These are phyloP conservation scores for Didymella segeticola DNA, from an alignment of 2,329 filamentous ascomycete genomes.

Conservation along the genomic window DNA sequence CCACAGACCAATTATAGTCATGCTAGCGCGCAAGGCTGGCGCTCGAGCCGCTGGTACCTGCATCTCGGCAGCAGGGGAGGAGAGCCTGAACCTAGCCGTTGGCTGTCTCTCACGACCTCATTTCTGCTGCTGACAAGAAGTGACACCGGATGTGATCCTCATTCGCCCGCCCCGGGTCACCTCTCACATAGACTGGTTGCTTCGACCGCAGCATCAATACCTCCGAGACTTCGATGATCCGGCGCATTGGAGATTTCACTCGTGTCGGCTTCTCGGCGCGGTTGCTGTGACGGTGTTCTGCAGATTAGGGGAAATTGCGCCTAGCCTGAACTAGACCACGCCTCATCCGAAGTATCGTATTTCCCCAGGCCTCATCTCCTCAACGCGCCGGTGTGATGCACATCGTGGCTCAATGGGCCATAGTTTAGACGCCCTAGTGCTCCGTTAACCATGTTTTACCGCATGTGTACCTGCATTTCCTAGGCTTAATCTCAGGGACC, in stretches of 20 bases:
- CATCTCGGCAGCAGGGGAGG: conserved; percentile 23
- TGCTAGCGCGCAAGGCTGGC: conserved; percentile 19
- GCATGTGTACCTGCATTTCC: conserved; percentile 29
- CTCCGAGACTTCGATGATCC: background rate
- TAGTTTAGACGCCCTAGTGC: conserved; percentile 22
- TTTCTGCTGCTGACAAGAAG: conserved; percentile 12
- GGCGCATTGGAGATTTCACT: background rate
- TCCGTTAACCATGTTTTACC: conserved; percentile 29
- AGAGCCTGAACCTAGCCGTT: conserved; percentile 23
- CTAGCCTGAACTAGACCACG: conserved; percentile 13
- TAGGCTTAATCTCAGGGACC: conserved; percentile 39
- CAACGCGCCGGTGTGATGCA: conserved; percentile 20
- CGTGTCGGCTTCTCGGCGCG: conserved; percentile 3
- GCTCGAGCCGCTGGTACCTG: conserved; percentile 32
- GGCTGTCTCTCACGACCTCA: conserved; percentile 14
- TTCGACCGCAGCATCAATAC: background rate
- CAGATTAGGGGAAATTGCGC: conserved; percentile 14
- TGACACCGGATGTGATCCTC: background rate
- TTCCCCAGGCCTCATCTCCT: conserved; percentile 21
- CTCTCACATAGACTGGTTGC: background rate
- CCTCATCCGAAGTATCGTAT: conserved; percentile 16
- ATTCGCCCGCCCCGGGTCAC: background rate
- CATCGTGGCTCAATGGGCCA: conserved; percentile 33
- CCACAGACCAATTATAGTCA: conserved; percentile 25
- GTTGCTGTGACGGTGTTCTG: conserved; percentile 1